Percentiles rank a stretch among this genome's conserved stretches.
Conservation (phyloP, 805 yeast species). For the Starmerella ratchasimensis region DNA sequence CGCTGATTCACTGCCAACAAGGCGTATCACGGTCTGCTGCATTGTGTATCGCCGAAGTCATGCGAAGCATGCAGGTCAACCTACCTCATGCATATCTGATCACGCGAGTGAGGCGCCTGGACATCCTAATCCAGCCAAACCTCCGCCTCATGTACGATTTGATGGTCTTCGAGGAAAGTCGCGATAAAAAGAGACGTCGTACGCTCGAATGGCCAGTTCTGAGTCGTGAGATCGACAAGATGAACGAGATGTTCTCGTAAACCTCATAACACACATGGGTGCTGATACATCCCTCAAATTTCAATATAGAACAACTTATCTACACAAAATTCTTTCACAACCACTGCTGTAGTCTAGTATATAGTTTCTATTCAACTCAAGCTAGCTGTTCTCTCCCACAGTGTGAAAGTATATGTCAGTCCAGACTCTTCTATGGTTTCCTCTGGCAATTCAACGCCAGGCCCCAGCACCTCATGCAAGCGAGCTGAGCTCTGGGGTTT, state of each 20-base stretch:
- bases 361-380: neutral
- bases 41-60: conserved; percentile 88
- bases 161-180: conserved; percentile 51
- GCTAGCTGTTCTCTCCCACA: conserved; percentile 30
- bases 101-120: conserved; percentile 80
- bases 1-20: conserved; percentile 83
- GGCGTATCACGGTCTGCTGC: conserved; percentile 94
- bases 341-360: neutral
- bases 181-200: conserved; percentile 30
- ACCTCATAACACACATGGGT: too few species aligned
- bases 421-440: conserved; percentile 32
- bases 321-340: too few species aligned
- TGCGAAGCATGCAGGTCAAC: conserved; percentile 55
- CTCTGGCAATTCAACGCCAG: conserved; percentile 20
- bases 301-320: neutral
- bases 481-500: conserved; percentile 25
- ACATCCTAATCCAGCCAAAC: conserved; percentile 90
- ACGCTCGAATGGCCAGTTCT: conserved; percentile 80
- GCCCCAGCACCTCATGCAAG: conserved; percentile 31
- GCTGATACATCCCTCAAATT: too few species aligned
- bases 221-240: conserved; percentile 66
- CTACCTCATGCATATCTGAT: conserved; percentile 70
- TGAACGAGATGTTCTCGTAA: conserved; percentile 39
- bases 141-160: conserved; percentile 82
- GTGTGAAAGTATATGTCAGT: conserved; percentile 43